A percentile compares a stretch with the other conserved stretches of the same genome.
Evolutionary conservation across 257 asterid genomes (phyloP).

Genomic region (Petrea volubilis): DNA sequence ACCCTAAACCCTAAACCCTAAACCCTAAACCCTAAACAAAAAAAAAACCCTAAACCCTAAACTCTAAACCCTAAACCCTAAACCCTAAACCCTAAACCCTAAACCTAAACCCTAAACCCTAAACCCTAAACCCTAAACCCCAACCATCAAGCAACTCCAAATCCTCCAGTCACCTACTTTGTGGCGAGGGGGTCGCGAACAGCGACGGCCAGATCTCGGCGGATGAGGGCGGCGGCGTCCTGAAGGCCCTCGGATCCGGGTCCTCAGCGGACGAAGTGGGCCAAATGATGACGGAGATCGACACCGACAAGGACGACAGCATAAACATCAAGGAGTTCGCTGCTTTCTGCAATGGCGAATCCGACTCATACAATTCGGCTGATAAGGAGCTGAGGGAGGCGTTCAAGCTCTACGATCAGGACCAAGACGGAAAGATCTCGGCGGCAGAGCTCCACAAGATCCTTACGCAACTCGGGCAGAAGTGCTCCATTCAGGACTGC

Average conservation of each 20-base stretch:
- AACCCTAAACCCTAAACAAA: background rate
- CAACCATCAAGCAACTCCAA: too few species aligned
- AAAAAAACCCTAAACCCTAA: background rate
- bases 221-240: constrained; percentile 64
- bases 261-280: constrained; percentile 52
- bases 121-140: background rate
- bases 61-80: background rate
- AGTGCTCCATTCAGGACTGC: constrained; percentile 62
- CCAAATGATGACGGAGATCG: constrained; percentile 69
- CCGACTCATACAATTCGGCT: constrained; percentile 36
- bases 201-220: constrained; percentile 84
- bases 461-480: constrained; percentile 74
- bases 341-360: constrained; percentile 49
- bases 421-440: constrained; percentile 77
- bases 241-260: constrained; percentile 67
- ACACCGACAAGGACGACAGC: constrained; percentile 82
- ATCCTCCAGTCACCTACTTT: constrained; percentile 46
- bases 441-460: constrained; percentile 74
- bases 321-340: constrained; percentile 74
- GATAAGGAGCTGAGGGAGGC: constrained; percentile 77
- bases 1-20: background rate
- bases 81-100: too few species aligned
- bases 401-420: constrained; percentile 81
- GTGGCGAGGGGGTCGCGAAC: constrained; percentile 59
- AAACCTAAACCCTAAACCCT: background rate